Evolutionary conservation across 257 asterid genomes (phyloP), one percentile per base, ranked within the genome.

Genomic region (Nemophila menziesii): DNA sequence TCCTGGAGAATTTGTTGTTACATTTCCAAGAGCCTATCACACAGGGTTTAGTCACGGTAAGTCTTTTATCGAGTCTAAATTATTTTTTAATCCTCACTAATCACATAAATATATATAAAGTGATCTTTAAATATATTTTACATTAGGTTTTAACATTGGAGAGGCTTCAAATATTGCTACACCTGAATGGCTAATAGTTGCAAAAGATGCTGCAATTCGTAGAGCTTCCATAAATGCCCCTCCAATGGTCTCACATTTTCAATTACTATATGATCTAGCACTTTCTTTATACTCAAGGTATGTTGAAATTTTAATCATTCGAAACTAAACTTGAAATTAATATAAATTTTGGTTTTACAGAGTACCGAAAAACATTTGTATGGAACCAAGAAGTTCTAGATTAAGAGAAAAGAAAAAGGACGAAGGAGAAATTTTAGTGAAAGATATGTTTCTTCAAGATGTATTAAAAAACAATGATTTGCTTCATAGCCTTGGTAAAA

Each of bases 11-110:
- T 85, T 85, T 71, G 99, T 90, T 38, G 93, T 90, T 69, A 90
- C 99, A 40, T 90, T 90, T 62, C 99, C 99, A 54, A 74, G 96
- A 65, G 99, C 99, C 58, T 90, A 90, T 65, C 99, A 90, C 84
- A 85, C 99, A 13, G 99, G 99, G 46, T 90, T 90, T 67, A 90
- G 99, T 75, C 99, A 85, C 41, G 99, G 99, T 85, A 72, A 77
- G 74, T 48, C 8, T 20, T 16, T 50, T 50, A 53, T 54, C 33
- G 17, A 23, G 26, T 23, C 27, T 50, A 44, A 45, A 20, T 49
- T 26, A 40, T 44, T 43, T 29, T n/a, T 55, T 34, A 57, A 19
- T 16, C 46, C 48, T 46, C 26, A 37, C 27, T 33, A 44, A 22
- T 9, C 10, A n/a, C 5, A 12, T 17, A 8, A 16, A 48, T 33